phyloP scores from a whole-genome alignment of 495 filamentous ascomycete genomes.

The Neurospora sp. region DNA sequence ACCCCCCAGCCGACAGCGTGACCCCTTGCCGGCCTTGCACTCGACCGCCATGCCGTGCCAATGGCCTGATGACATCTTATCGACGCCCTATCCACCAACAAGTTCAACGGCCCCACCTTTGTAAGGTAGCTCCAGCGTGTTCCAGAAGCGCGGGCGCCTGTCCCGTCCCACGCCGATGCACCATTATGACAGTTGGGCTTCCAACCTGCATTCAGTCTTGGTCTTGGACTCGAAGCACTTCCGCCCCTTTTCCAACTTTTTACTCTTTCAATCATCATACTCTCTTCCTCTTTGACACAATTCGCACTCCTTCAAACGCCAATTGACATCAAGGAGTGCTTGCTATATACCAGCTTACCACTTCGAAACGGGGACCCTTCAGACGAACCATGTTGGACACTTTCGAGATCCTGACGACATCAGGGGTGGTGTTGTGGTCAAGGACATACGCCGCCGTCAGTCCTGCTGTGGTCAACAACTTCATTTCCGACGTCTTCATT shows the following conservation, averaged over 20 bases:
- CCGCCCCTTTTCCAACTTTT: background rate
- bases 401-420: conserved; percentile 92
- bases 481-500: conserved; percentile 94
- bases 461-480: conserved; percentile 77
- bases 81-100: background rate
- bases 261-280: background rate
- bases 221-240: background rate
- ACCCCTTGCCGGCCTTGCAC: background rate
- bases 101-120: background rate
- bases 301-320: background rate
- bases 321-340: background rate
- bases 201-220: background rate
- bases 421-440: conserved; percentile 95
- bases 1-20: background rate
- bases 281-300: background rate
- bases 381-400: conserved; percentile 66
- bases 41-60: background rate
- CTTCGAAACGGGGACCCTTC: background rate
- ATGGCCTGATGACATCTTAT: background rate
- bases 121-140: conserved; percentile 3
- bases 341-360: background rate
- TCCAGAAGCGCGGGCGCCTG: background rate
- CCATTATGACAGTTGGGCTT: conserved; percentile 4
- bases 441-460: conserved; percentile 71
- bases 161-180: background rate